Evolutionary conservation across 441 rosid species (phyloP).

Genomic region (Brassica balearica): DNA sequence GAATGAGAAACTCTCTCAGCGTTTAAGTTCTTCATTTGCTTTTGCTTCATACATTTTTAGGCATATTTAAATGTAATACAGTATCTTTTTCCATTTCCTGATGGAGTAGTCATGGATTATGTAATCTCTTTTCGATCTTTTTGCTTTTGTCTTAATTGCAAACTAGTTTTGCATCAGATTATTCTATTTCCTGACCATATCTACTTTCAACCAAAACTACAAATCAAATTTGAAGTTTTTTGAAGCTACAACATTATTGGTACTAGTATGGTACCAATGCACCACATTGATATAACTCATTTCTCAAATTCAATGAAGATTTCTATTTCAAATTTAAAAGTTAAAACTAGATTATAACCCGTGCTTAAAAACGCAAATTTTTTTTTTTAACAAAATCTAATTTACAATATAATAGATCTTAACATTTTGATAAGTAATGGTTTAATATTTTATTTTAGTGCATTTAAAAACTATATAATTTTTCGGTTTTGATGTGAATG

Average conservation of each 20-base stretch:
- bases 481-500: too few species aligned
- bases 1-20: conserved; percentile 27
- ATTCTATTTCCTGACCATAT: conserved; percentile 10
- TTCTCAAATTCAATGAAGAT: background rate
- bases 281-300: conserved; percentile 1
- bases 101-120: conserved; percentile 21
- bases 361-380: too few species aligned
- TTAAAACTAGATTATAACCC: too few species aligned
- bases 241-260: conserved; percentile 13
- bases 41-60: conserved; percentile 6
- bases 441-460: too few species aligned
- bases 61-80: conserved; percentile 1
- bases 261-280: conserved; percentile 14
- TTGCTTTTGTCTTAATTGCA: conserved; percentile 4
- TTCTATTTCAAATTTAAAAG: background rate
- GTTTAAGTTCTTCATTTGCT: conserved; percentile 18
- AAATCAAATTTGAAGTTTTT: conserved; percentile 23
- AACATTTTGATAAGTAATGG: too few species aligned
- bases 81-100: background rate
- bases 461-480: too few species aligned
- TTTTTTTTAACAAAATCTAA: too few species aligned
- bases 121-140: conserved; percentile 10
- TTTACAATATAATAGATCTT: too few species aligned
- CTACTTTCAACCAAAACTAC: background rate
- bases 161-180: conserved; percentile 6